A percentile compares a stretch with the other conserved stretches of the same genome.
These are phyloP conservation scores for Cadophora sp. DNA, from an alignment of 2,329 filamentous ascomycete genomes.

Conservation along the genomic window DNA sequence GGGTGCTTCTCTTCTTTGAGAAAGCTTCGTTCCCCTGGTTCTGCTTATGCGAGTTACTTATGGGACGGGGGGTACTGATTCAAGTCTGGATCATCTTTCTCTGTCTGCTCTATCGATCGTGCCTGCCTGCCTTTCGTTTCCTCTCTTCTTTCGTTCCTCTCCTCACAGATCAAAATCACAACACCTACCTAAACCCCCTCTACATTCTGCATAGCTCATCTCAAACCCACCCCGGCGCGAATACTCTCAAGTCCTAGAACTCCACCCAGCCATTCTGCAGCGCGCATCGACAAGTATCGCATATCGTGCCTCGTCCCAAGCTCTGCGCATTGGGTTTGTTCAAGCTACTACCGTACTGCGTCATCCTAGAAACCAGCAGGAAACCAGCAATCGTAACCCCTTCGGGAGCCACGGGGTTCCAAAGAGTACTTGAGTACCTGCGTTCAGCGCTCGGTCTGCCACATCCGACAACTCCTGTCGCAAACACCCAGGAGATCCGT, in stretches of 20 bases:
- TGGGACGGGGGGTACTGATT: not conserved
- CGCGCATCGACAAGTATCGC: slow-evolving; percentile 23
- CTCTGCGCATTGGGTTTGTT: slow-evolving; percentile 19
- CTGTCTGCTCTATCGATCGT: slow-evolving; percentile 8
- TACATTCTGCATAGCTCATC: slow-evolving; percentile 13
- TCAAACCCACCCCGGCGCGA: slow-evolving; percentile 13
- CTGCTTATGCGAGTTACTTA: not conserved
- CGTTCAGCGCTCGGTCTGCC: slow-evolving; percentile 32
- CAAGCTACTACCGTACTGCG: slow-evolving; percentile 22
- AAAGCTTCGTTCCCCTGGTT: slow-evolving; percentile 1
- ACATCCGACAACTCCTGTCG: slow-evolving; percentile 35
- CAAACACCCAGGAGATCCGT: slow-evolving; percentile 29
- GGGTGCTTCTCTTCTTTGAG: slow-evolving; percentile 5
- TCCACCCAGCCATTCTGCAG: slow-evolving; percentile 12
- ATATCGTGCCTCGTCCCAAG: slow-evolving; percentile 24
- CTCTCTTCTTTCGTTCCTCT: slow-evolving; percentile 8
- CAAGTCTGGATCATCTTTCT: slow-evolving; percentile 13
- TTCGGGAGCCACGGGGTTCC: not conserved
- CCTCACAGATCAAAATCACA: not conserved
- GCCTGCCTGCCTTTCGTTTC: not conserved
- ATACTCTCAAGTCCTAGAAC: not conserved
- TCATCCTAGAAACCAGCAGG: slow-evolving; percentile 17
- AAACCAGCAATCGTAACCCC: slow-evolving; percentile 15
- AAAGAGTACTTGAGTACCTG: slow-evolving; percentile 26
- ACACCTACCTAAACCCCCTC: not conserved